Evolutionary conservation across 371 early-diverging fungal species (phyloP).

Genomic region (Sporodiniella umbellata): DNA sequence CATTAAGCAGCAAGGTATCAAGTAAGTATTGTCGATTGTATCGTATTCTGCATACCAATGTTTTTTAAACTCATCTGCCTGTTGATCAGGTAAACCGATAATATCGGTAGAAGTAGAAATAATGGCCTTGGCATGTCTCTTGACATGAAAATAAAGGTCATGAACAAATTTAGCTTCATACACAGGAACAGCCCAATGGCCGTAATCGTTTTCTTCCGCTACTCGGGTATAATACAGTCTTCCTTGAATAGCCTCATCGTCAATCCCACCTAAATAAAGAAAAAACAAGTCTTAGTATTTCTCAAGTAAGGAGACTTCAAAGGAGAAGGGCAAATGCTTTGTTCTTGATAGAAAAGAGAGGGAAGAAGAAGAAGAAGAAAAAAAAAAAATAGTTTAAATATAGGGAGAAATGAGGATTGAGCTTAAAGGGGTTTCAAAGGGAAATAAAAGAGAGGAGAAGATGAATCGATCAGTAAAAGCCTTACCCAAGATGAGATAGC

Average conservation of each 20-base stretch:
- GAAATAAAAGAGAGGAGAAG: neutral
- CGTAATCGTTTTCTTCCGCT: constrained; percentile 14
- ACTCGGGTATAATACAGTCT: constrained; percentile 31
- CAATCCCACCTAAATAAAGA: constrained; percentile 44
- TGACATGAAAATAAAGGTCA: constrained; percentile 24
- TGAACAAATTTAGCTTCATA: constrained; percentile 33
- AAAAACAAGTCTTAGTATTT: constrained; percentile 1
- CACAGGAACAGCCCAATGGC: constrained; percentile 45
- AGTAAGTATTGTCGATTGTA: constrained; percentile 32
- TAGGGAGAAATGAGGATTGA: constrained; percentile 1
- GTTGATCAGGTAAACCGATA: constrained; percentile 41
- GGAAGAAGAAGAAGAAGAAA: neutral
- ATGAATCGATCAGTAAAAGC: too few species aligned
- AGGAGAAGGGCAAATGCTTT: constrained; percentile 1
- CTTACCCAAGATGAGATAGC: constrained; percentile 43
- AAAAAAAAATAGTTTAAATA: too few species aligned
- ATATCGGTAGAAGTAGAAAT: constrained; percentile 36
- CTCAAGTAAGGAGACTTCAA: constrained; percentile 1
- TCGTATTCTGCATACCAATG: constrained; percentile 41
- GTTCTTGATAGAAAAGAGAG: neutral
- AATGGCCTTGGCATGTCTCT: constrained; percentile 32
- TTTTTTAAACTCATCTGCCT: constrained; percentile 43
- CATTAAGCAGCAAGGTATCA: constrained; percentile 43
- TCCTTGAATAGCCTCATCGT: constrained; percentile 35
- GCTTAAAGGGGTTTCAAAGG: too few species aligned